Evolutionary conservation across 768 basidiomycete species (phyloP), one percentile per base, ranked within the genome.

Genomic region (Termitomyces sp.): DNA sequence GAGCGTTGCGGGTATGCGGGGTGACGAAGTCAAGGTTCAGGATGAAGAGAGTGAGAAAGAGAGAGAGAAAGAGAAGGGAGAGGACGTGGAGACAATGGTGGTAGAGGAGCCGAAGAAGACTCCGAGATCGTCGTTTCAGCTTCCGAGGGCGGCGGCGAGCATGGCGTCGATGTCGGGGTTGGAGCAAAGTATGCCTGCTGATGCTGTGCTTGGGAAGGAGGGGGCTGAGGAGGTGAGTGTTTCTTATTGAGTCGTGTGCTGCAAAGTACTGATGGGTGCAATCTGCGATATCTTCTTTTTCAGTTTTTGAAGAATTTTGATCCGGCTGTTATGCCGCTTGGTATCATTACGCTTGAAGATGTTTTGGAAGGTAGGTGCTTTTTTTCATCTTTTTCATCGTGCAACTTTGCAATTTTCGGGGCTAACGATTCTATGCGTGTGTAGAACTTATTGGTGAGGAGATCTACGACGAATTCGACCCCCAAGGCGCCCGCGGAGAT

Each of bases 281-380:
- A 30, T 5, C 19, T 21, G 2, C 14, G 34, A 35, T 35, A n/a
- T 32, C 34, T 35, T 16, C 43, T 41, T n/a, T 17, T 25, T 5
- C 7, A 90, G 83, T 93, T 94, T 73, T 74, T 95, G 68, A 86
- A 88, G 74, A 81, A 80, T 40, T 80, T 93, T 53, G 91, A 94
- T 67, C 89, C 87, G 0, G 84, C 86, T 19, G 78, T 93, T 34
- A 88, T 87, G 76, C 92, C 91, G 2, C 76, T 94, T 25, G 94
- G 94, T 49, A 92, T 96, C 63, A 94, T 96, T 59, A 96, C 94
- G 0, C 79, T 96, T 2, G 94, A 96, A 70, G 94, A 96, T 61
- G 90, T 96, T 9, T 76, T 96, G 10, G 94, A 96, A 82, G 89
- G 89, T 88, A 51, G 21, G 66, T 63, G 40, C 19, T 30, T 12